phyloP scores from a whole-genome alignment of 176 grass and related monocot genomes.

The Ampelocalamus luodianensis region DNA sequence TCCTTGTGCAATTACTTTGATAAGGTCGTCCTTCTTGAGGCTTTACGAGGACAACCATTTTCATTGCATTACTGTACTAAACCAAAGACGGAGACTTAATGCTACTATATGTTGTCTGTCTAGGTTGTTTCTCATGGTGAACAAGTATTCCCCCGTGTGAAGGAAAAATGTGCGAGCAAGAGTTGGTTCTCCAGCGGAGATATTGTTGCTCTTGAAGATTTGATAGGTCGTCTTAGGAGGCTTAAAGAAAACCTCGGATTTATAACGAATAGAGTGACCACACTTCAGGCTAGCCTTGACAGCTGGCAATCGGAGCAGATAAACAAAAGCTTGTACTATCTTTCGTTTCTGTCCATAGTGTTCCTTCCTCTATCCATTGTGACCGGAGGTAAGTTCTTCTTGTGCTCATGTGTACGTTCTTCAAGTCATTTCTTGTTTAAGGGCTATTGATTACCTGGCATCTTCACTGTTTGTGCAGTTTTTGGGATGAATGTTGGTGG shows the following conservation, averaged over 20 bases:
- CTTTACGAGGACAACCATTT: not conserved
- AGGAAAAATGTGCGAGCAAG: constrained; percentile 80
- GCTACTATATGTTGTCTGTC: constrained; percentile 1
- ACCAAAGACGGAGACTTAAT: not conserved
- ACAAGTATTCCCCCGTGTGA: constrained; percentile 89
- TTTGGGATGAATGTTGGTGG: constrained; percentile 98
- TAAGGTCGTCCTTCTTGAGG: not conserved
- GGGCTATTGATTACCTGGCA: constrained; percentile 7
- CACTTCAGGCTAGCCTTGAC: constrained; percentile 89
- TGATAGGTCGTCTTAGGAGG: constrained; percentile 80
- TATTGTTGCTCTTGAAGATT: constrained; percentile 72
- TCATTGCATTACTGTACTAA: not conserved
- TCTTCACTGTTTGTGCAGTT: constrained; percentile 49
- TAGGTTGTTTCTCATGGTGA: constrained; percentile 95
- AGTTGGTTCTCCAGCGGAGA: constrained; percentile 77
- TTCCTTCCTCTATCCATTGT: constrained; percentile 94
- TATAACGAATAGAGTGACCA: constrained; percentile 77
- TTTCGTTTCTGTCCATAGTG: constrained; percentile 89
- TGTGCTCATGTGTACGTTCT: not conserved
- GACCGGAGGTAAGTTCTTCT: constrained; percentile 66
- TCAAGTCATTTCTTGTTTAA: constrained; percentile 1
- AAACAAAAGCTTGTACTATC: constrained; percentile 89
- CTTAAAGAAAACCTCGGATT: constrained; percentile 94
- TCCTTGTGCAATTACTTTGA: not conserved
- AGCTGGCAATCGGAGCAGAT: constrained; percentile 98